Percentiles rank a stretch among this genome's conserved stretches.
Conservation (phyloP, 73 alveolate species). For the Blepharisma japonicum region DNA sequence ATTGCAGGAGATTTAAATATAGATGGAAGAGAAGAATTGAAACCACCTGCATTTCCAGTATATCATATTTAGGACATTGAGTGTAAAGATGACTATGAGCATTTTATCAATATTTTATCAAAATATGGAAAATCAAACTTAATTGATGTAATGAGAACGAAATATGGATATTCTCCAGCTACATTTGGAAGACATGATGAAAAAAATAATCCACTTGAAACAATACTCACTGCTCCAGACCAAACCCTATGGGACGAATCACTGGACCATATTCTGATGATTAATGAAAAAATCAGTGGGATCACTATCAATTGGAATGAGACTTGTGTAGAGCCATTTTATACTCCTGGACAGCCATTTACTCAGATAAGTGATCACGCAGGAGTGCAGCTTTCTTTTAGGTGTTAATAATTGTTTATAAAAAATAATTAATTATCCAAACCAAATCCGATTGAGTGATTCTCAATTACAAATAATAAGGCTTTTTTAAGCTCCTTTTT, state of each 20-base stretch:
- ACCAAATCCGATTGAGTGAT: slow-evolving; percentile 52
- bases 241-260: slow-evolving; percentile 22
- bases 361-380: slow-evolving; percentile 28
- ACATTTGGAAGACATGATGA: slow-evolving; percentile 24
- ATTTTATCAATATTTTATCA: not conserved
- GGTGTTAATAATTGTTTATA: too few relatives aligned
- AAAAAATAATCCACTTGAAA: not conserved
- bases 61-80: not conserved
- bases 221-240: not conserved
- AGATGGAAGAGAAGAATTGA: slow-evolving; percentile 27
- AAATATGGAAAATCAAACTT: not conserved
- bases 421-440: slow-evolving; percentile 31
- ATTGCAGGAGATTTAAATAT: slow-evolving; percentile 27
- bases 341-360: slow-evolving; percentile 13
- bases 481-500: slow-evolving; percentile 35
- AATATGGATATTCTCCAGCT: slow-evolving; percentile 17
- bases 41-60: slow-evolving; percentile 26
- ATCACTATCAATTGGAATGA: not conserved
- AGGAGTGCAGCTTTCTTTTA: not conserved
- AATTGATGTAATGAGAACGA: slow-evolving; percentile 13
- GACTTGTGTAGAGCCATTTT: slow-evolving; percentile 11
- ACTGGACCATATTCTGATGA: not conserved
- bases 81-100: not conserved
- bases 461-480: slow-evolving; percentile 37
- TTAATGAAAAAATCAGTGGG: not conserved